Base-by-base conservation (phyloP, 192 early-diverging fungal species). In the Coemansia sp. region DNA sequence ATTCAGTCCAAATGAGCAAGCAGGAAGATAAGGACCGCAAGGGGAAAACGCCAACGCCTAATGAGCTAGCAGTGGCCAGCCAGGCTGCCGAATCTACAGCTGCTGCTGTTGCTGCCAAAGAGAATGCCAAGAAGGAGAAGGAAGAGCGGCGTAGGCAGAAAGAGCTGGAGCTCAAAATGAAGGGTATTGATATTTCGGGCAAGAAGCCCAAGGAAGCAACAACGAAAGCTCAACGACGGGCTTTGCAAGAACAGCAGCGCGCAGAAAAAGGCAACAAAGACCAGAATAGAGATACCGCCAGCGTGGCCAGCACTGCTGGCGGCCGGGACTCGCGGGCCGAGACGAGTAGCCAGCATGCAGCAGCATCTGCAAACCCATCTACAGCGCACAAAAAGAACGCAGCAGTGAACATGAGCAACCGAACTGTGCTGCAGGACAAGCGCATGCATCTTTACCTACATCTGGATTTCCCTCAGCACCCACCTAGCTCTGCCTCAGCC, bases 151-250 rank as follows among this genome's bases (percentile, higher is more conserved):
- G 67, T 11, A 42, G 56, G 44, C 48, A 63, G 37, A 77, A 62
- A 52, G 59, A 62, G 38, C 48, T 66, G 2, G 67, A 77, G 64
- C 61, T 77, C 3, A 55, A 67, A 38, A 60, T 53, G 45, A 59
- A 57, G n/a, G 60, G 56, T 40, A 62, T 77, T 53, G 45, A 25
- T 14, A 50, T 62, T 17, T 54, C 53, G 4, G 67, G 53, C 57
- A 47, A 57, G 44, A 46, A 58, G 33, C 37, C 64, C 14, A 61
- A 57, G 21, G 91, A 90, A 66, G 73, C 86, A 38, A 87, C 92
- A 89, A 93, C 91, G 21, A 95, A 94, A 59, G 91, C 91, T 22
- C 93, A 98, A 81, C 84, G 92, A 51, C 84, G 92, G 25, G 93
- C 86, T 14, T 55, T 89, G 52, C 93, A 96, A 67, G 91, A 97